Evolutionary conservation across 441 rosid genomes (phyloP), one percentile per base, ranked within the genome.

Genomic region (Erysimum pusillum): DNA sequence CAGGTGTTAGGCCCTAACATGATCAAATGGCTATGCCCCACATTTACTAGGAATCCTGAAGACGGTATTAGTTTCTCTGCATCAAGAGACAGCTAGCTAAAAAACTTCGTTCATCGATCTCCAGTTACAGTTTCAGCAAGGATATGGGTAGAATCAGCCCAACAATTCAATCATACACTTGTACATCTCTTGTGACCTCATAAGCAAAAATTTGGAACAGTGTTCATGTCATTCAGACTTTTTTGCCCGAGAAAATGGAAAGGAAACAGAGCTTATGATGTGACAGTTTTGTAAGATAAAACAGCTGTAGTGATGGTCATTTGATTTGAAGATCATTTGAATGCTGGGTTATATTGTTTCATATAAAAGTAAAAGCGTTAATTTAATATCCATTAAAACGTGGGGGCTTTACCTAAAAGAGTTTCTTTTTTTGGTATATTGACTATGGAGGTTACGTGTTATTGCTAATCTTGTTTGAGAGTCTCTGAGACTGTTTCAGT

Each of bases 1-100:
- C 90, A 92, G 96, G 88, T 92, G 10, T 79, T 92, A 74, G 96
- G 98, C 38, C 83, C 89, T 48, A 89, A 86, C 88, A 72, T 84
- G 83, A 84, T 88, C 73, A 88, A 77, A 76, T 92, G 97, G 98
- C 76, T 92, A 25, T 86, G 88, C 62, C 96, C 98, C 39, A 81
- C 88, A 41, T 80, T 88, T 49, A 63, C 80, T 28, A 71, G 86
- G 84, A 90, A 92, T 75, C 82, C 88, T 28, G 85, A 87, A 79
- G 96, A 87, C 18, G 94, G 92, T 68, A 73, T 76, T 48, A 71
- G 64, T 83, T 88, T 89, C 80, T 86, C 85, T 15, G 70, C 90
- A 9, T 74, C 83, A 42, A 86, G 84, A 62, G 82, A 87, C 32
- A 74, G 83, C 75, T 89, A 71, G 63, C 48, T 60, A 38, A 60